Evolutionary conservation across 371 early-diverging fungal genomes (phyloP).

Genomic region (Lichtheimia corymbifera): DNA sequence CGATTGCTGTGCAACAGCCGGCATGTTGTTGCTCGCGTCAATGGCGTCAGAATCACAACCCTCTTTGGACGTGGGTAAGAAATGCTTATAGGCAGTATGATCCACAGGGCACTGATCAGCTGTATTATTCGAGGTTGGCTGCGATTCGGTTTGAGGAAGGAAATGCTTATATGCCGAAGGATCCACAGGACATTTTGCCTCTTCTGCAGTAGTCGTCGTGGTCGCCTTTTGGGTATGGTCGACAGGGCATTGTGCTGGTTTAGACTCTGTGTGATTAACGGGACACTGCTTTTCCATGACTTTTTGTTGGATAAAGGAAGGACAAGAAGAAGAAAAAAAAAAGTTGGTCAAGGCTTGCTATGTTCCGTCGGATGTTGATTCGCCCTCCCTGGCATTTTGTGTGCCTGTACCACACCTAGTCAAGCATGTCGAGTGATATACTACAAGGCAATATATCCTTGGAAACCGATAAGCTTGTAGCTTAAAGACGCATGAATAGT

Average conservation of each 20-base stretch:
- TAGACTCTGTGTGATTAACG: conserved; percentile 1
- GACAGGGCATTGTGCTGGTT: conserved; percentile 29
- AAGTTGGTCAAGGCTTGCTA: too few species aligned
- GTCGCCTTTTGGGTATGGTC: conserved; percentile 20
- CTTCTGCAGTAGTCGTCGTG: conserved; percentile 9
- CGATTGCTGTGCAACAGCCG: conserved; percentile 61
- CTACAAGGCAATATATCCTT: too few species aligned
- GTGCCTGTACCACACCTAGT: too few species aligned
- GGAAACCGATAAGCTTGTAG: too few species aligned
- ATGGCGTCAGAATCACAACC: conserved; percentile 57
- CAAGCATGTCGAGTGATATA: too few species aligned
- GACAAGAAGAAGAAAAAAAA: too few species aligned
- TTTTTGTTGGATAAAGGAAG: too few species aligned
- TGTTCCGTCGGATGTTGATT: too few species aligned
- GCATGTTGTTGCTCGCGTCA: conserved; percentile 79
- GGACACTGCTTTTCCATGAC: conserved; percentile 1
- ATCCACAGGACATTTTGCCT: conserved; percentile 39
- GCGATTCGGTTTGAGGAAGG: conserved; percentile 21
- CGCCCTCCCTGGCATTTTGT: too few species aligned
- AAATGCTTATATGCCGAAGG: conserved; percentile 57
- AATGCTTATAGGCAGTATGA: conserved; percentile 46
- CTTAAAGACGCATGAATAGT: too few species aligned
- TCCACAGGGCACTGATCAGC: conserved; percentile 53
- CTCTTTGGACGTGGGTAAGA: conserved; percentile 30
- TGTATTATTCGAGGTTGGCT: neutral